A percentile compares a stretch with the other conserved stretches of the same genome.
These are phyloP conservation scores for Macrocybe gigantea DNA, from an alignment of 768 basidiomycete genomes.

Conservation along the genomic window DNA sequence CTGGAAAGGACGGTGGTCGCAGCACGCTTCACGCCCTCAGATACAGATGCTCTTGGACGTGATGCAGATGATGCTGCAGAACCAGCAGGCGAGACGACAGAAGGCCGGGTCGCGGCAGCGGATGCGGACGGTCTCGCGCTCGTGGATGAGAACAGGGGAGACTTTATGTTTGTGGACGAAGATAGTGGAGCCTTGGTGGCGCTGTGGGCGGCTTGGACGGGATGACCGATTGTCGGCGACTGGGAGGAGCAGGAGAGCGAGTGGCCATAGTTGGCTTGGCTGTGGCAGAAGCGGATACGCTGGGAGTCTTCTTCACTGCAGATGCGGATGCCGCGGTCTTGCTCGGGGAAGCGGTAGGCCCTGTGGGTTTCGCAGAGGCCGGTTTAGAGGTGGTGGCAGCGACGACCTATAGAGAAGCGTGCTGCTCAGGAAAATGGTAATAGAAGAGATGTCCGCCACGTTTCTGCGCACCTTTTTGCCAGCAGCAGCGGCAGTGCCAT, in stretches of 20 bases:
- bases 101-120: slow-evolving; percentile 33
- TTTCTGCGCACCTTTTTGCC: slow-evolving; percentile 58
- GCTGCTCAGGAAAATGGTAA: slow-evolving; percentile 25
- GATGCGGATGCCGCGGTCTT: slow-evolving; percentile 3
- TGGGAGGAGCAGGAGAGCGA: not conserved
- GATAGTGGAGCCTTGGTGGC: slow-evolving; percentile 15
- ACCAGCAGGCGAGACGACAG: slow-evolving; percentile 52
- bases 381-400: slow-evolving; percentile 26
- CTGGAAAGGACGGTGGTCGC: slow-evolving; percentile 33
- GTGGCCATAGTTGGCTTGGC: not conserved
- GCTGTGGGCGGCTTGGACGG: slow-evolving; percentile 14
- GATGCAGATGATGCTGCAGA: slow-evolving; percentile 39
- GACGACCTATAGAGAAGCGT: slow-evolving; percentile 14
- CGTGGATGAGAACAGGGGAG: slow-evolving; percentile 9
- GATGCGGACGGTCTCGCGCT: slow-evolving; percentile 30
- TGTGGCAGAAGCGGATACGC: not conserved
- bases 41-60: slow-evolving; percentile 63
- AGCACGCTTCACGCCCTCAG: slow-evolving; percentile 57
- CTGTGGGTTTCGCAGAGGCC: slow-evolving; percentile 19
- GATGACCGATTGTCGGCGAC: not conserved
- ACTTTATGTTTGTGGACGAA: slow-evolving; percentile 21
- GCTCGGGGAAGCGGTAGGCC: not conserved
- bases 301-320: slow-evolving; percentile 14
- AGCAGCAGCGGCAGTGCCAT: slow-evolving; percentile 43
- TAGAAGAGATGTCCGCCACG: not conserved